A percentile compares a stretch with the other conserved stretches of the same genome.
These are phyloP conservation scores for Neofusicoccum parvum DNA, from an alignment of 2,329 filamentous ascomycete species.

Conservation along the genomic window DNA sequence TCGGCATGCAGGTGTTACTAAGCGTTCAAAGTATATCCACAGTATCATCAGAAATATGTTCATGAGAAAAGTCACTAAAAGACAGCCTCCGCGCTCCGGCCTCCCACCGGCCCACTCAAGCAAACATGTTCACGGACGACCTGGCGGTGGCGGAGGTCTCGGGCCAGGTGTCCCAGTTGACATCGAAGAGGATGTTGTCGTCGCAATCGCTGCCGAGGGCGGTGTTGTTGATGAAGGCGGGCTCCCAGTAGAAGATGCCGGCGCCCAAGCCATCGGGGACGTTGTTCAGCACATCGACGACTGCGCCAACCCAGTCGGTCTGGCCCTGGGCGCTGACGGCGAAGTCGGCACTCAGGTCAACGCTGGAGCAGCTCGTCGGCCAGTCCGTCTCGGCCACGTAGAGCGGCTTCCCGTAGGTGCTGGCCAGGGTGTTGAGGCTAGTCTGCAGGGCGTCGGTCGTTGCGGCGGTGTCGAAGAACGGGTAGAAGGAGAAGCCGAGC, in stretches of 20 bases:
- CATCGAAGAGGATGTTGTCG: slow-evolving; percentile 49
- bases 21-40: too few species aligned
- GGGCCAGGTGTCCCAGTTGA: slow-evolving; percentile 64
- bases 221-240: slow-evolving; percentile 69
- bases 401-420: slow-evolving; percentile 65
- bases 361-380: slow-evolving; percentile 60
- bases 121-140: slow-evolving; percentile 57
- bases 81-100: too few species aligned
- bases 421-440: slow-evolving; percentile 61
- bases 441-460: slow-evolving; percentile 60
- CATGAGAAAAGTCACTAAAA: too few species aligned
- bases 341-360: slow-evolving; percentile 60
- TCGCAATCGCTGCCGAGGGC: slow-evolving; percentile 55
- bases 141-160: slow-evolving; percentile 56
- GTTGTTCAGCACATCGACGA: slow-evolving; percentile 59
- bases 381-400: slow-evolving; percentile 73
- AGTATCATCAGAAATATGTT: too few species aligned
- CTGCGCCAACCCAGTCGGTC: slow-evolving; percentile 60
- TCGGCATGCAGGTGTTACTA: too few species aligned
- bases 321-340: slow-evolving; percentile 66
- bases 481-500: slow-evolving; percentile 74
- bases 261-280: slow-evolving; percentile 52
- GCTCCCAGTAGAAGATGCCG: slow-evolving; percentile 75
- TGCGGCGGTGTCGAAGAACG: slow-evolving; percentile 65
- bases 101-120: neutral